Percentiles rank a stretch among this genome's conserved stretches.
Conservation (phyloP, 768 basidiomycete genomes). For the Dioszegia crocea region DNA sequence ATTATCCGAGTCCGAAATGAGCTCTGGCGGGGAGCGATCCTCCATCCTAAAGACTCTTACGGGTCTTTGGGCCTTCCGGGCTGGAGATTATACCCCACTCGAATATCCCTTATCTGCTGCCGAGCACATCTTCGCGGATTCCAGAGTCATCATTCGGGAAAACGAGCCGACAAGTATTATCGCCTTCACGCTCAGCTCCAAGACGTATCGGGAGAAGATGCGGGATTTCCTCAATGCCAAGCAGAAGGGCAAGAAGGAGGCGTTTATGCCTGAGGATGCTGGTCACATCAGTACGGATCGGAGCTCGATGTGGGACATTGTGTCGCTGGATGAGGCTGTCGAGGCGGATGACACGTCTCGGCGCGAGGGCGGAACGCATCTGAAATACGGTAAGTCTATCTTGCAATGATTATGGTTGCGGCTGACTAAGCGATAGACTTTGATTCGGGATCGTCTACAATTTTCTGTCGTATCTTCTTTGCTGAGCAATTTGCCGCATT, state of each 20-base stretch:
- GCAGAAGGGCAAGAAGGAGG: conserved; percentile 59
- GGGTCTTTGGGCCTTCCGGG: conserved; percentile 66
- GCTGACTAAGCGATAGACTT: conserved; percentile 59
- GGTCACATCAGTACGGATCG: conserved; percentile 64
- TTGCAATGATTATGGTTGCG: conserved; percentile 3
- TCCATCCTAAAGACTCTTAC: conserved; percentile 79
- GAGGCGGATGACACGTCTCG: conserved; percentile 38
- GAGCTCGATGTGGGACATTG: conserved; percentile 86
- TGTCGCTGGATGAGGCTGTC: conserved; percentile 65
- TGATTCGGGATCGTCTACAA: conserved; percentile 80
- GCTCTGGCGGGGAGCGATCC: conserved; percentile 58
- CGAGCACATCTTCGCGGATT: conserved; percentile 92
- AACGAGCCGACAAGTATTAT: conserved; percentile 98
- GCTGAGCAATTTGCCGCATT: conserved; percentile 96
- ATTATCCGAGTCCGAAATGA: conserved; percentile 52
- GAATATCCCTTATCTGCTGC: conserved; percentile 54
- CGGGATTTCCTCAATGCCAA: conserved; percentile 24
- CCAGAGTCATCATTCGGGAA: conserved; percentile 87
- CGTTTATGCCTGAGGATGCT: conserved; percentile 86
- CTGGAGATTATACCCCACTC: conserved; percentile 58
- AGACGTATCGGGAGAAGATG: conserved; percentile 50
- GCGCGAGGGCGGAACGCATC: conserved; percentile 43
- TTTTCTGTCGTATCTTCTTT: conserved; percentile 90
- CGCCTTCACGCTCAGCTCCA: conserved; percentile 69
- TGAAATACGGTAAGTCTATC: conserved; percentile 46